Conservation (phyloP, 371 early-diverging fungal species). For the Apophysomyces ossiformis region DNA sequence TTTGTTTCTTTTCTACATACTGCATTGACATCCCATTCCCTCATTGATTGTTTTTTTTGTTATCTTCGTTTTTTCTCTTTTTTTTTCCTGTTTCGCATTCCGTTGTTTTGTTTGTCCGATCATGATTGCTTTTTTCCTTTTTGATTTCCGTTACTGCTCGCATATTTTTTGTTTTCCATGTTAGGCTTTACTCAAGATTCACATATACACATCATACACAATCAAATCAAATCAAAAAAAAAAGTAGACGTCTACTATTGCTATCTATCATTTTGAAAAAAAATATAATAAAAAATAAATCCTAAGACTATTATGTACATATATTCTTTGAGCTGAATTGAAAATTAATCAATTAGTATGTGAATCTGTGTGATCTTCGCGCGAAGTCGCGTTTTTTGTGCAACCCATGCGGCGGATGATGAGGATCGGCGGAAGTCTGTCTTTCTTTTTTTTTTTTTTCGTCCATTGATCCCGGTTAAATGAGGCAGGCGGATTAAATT, state of each 20-base stretch:
- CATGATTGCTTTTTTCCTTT: background rate
- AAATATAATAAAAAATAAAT: background rate
- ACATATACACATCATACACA: background rate
- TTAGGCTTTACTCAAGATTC: background rate
- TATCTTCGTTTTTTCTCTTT: background rate
- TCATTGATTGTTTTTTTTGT: background rate
- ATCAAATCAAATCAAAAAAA: background rate
- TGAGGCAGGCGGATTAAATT: background rate
- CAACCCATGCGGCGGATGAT: background rate
- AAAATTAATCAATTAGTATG: background rate
- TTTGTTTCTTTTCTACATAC: background rate
- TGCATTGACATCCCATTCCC: background rate
- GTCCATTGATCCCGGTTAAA: background rate
- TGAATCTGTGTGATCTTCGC: background rate
- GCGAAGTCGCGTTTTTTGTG: constrained; percentile 4
- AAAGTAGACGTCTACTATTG: background rate
- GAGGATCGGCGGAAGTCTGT: constrained; percentile 4
- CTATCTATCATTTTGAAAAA: background rate
- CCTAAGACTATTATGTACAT: background rate
- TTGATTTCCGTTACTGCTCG: background rate
- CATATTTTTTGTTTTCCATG: background rate
- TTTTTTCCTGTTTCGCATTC: background rate
- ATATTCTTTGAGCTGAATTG: background rate
- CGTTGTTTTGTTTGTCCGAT: background rate
- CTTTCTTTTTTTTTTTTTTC: background rate